Base-by-base conservation (phyloP, 2,329 filamentous ascomycete genomes). In the Arthrobotrys sinensis region DNA sequence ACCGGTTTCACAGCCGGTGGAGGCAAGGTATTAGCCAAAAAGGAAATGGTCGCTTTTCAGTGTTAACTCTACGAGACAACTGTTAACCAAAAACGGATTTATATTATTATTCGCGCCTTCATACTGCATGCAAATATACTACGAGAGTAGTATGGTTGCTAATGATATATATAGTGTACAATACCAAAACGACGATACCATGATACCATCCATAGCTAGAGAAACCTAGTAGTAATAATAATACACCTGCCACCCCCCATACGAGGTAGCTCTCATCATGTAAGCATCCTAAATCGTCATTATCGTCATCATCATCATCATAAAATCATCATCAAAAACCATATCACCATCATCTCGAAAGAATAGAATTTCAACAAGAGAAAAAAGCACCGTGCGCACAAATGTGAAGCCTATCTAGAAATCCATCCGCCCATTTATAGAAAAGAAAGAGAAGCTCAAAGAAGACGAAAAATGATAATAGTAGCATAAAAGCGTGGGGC, bases 1-100 rank as follows among this genome's bases (percentile, higher is more conserved):
- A 98, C 95, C 0, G 95, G 95, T 0, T 98, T 97, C 84, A 94
- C 95, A 3, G 92, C 93, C 3, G 91, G 91, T n/a, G 95, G 96
- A 1, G 89, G 89, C 64, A 97, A 92, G 82, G 81, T 82, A 28
- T 89, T 92, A 81, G 93, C 96, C 14, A 92, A 92, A 85, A 96
- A 91, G 83, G 86, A 88, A 2, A 91, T 92, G 0, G 90, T 96
- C 16, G 91, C 91, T 0, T 97, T 97, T 84, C 93, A 96, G 83
- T 95, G 93, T 83, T 96, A 83, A 86, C 14, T 34, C 11, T 55
- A 16, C n/a, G n/a, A n/a, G n/a, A n/a, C n/a, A n/a, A n/a, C n/a
- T n/a, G n/a, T n/a, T n/a, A n/a, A 38, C 36, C 36, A 2, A 6
- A 10, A 38, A 38, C 36, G 8, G 36, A 10, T 10, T 38, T 1